Evolutionary conservation across 2,329 filamentous ascomycete species (phyloP), one percentile per base, ranked within the genome.

Genomic region (Pezicula neosporulosa): DNA sequence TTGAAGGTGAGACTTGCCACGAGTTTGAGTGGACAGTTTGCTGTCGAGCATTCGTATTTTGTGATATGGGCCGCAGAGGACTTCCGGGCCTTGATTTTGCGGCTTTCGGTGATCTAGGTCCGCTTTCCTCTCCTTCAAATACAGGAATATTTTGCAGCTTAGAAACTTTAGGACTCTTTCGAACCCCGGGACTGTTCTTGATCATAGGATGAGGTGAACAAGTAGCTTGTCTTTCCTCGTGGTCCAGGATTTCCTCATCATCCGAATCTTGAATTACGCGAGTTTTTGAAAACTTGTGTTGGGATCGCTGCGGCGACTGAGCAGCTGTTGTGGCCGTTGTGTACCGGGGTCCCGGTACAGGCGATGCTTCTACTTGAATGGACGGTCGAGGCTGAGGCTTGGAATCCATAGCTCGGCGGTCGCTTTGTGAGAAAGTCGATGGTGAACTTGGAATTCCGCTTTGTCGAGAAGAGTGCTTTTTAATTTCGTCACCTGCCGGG

Each of bases 241-340:
- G 54, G 4, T 56, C 60, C 5, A 60, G 21, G 4, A 52, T 41
- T 6, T 63, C 60, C 10, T 68, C 65, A 28, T 64, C 64, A 28
- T 67, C 65, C 8, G 65, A 66, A 53, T 68, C 64, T 47, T 60
- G 50, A 37, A 68, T 60, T 15, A 58, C 52, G 12, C 48, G 49
- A 6, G 56, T 45, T 27, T 48, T 30, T 16, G 37, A 47, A 10
- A 33, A 51, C 35, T 55, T 58, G 12, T 45, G 49, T 18, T 15
- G 39, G 44, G n/a, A 19, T 16, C 54, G 60, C 30, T 50, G 43
- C 9, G 61, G 55, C 12, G 58, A 54, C 38, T 48, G 49, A 4
- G 43, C 45, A 33, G 44, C 36, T 18, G 45, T 50, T 6, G 16
- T 16, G 18, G 19, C 10, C 15, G 52, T 48, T 16, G 49, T 47